Conservation (phyloP, 192 early-diverging fungal species). For the Backusella tuberculispora region DNA sequence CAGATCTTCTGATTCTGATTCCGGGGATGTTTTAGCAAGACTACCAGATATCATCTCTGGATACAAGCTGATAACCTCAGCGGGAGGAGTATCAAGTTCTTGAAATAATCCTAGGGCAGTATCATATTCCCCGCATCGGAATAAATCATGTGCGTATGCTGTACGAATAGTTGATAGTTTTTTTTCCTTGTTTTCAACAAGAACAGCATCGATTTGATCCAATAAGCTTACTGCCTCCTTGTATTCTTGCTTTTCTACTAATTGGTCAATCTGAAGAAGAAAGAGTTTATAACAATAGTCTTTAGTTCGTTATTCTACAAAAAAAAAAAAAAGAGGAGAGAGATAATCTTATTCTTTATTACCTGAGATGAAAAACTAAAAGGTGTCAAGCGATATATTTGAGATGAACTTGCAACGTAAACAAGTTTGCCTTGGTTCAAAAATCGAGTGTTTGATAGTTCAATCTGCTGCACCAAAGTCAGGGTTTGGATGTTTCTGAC, state of each 20-base stretch:
- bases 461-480: constrained; percentile 80
- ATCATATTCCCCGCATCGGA: constrained; percentile 67
- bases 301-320: no score
- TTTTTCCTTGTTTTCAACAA: constrained; percentile 69
- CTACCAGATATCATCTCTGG: constrained; percentile 71
- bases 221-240: constrained; percentile 78
- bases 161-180: constrained; percentile 64
- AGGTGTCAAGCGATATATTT: constrained; percentile 76
- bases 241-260: constrained; percentile 70
- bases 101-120: constrained; percentile 66
- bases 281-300: no score
- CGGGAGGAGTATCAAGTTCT: constrained; percentile 66
- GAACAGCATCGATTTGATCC: constrained; percentile 73
- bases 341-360: constrained; percentile 6
- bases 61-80: constrained; percentile 70
- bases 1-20: constrained; percentile 30
- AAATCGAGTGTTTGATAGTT: constrained; percentile 66
- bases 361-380: constrained; percentile 59
- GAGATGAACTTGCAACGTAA: constrained; percentile 66
- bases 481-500: constrained; percentile 86
- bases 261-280: constrained; percentile 62
- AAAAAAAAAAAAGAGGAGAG: constrained; percentile 37
- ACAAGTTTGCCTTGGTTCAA: constrained; percentile 75
- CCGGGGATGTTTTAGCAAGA: constrained; percentile 42
- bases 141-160: constrained; percentile 74